These are phyloP conservation scores for Boletus coccyginus DNA, from an alignment of 768 basidiomycete genomes.

Conservation along the genomic window DNA sequence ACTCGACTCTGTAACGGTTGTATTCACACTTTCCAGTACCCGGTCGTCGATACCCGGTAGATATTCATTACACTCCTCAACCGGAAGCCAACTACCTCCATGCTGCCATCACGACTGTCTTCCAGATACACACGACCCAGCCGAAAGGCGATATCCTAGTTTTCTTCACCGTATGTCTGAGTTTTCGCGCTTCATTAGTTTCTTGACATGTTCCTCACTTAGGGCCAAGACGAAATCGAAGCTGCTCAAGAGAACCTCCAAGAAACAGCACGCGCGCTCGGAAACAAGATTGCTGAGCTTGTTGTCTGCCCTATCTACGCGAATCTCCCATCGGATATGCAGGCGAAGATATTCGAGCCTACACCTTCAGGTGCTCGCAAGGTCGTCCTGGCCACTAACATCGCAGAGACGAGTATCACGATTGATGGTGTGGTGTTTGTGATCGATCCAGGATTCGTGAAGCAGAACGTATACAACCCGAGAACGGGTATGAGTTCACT, in stretches of 20 bases:
- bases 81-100: conserved; percentile 99
- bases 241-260: conserved; percentile 94
- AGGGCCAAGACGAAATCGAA: conserved; percentile 99
- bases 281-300: conserved; percentile 93
- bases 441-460: conserved; percentile 98
- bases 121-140: conserved; percentile 99
- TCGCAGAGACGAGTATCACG: conserved; percentile 99
- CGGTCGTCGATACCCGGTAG: conserved; percentile 95
- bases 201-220: conserved; percentile 5
- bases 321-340: conserved; percentile 99
- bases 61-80: conserved; percentile 98
- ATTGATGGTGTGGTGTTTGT: conserved; percentile 99
- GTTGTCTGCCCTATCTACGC: conserved; percentile 98
- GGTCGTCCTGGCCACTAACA: conserved; percentile 97
- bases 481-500: conserved; percentile 98
- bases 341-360: conserved; percentile 98
- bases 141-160: conserved; percentile 97
- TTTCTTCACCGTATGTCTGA: conserved; percentile 78
- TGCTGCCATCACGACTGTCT: conserved; percentile 96
- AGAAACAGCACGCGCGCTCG: conserved; percentile 91
- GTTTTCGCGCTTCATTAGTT: background rate
- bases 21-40: conserved; percentile 58
- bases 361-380: conserved; percentile 96
- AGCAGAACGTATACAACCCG: conserved; percentile 99
- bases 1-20: background rate